Percentiles rank a stretch among this genome's conserved stretches.
Conservation (phyloP, 192 early-diverging fungal genomes). For the Funneliformis geosporum region DNA sequence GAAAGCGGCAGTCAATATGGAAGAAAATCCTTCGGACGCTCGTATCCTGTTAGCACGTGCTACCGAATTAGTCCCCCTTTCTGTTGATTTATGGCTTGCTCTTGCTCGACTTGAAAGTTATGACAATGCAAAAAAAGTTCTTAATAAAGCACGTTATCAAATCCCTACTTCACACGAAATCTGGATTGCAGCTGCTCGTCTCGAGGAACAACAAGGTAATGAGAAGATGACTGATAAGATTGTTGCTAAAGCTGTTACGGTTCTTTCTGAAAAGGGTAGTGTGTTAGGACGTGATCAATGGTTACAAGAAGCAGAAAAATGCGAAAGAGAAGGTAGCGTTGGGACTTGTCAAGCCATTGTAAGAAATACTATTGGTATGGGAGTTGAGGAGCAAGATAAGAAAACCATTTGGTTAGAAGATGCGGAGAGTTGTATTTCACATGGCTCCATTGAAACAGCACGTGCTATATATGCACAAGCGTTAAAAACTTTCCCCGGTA, state of each 20-base stretch:
- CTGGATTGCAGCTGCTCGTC: constrained; percentile 91
- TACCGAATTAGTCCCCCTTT: constrained; percentile 88
- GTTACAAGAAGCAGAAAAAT: constrained; percentile 82
- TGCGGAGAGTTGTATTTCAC: constrained; percentile 70
- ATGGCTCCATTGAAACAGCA: constrained; percentile 72
- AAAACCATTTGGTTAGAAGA: constrained; percentile 88
- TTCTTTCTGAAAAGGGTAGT: constrained; percentile 64
- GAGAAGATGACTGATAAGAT: constrained; percentile 65
- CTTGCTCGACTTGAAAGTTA: constrained; percentile 90
- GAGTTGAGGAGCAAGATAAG: constrained; percentile 75
- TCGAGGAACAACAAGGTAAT: constrained; percentile 85
- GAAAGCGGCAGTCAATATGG: constrained; percentile 89
- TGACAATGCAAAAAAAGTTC: constrained; percentile 82
- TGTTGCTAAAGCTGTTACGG: constrained; percentile 69
- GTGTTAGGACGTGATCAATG: constrained; percentile 83
- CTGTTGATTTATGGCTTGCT: constrained; percentile 94
- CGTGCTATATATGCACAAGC: constrained; percentile 87
- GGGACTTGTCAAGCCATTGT: constrained; percentile 85
- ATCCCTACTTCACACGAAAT: constrained; percentile 92
- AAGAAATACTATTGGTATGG: constrained; percentile 72
- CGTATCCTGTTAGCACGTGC: constrained; percentile 88
- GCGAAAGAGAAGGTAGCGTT: constrained; percentile 78
- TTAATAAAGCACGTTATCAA: constrained; percentile 84
- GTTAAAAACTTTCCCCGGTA: constrained; percentile 70
- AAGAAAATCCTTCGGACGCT: constrained; percentile 92